Evolutionary conservation across 768 basidiomycete species (phyloP).

Genomic region (Mycena olivaceomarginata): DNA sequence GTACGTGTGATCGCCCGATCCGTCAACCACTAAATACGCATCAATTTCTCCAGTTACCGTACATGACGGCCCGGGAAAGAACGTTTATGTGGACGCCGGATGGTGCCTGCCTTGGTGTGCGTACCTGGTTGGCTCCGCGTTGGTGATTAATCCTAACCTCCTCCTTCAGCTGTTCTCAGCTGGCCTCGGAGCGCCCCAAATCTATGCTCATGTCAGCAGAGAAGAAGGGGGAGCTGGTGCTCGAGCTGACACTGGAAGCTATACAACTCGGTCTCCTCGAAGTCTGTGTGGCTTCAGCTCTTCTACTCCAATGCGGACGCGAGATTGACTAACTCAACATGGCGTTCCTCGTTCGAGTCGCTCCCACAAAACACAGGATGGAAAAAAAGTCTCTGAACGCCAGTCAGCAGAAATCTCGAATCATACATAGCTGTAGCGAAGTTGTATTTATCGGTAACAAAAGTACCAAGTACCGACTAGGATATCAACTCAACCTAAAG

Average conservation of each 20-base stretch:
- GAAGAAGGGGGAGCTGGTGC: conserved; percentile 54
- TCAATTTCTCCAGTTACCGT: conserved; percentile 51
- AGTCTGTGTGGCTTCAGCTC: too few relatives aligned
- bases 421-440: too few relatives aligned
- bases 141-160: not conserved
- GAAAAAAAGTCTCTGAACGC: too few relatives aligned
- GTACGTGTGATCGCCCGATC: conserved; percentile 47
- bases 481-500: too few relatives aligned
- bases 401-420: too few relatives aligned
- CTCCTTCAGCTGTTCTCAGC: conserved; percentile 55
- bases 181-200: conserved; percentile 40
- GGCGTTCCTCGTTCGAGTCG: too few relatives aligned
- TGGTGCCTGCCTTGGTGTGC: conserved; percentile 58
- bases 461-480: too few relatives aligned
- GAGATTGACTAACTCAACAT: too few relatives aligned
- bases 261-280: conserved; percentile 52
- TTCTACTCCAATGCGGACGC: too few relatives aligned
- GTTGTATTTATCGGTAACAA: too few relatives aligned
- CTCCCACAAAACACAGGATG: too few relatives aligned
- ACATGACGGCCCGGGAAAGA: conserved; percentile 59
- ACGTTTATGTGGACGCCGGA: conserved; percentile 59
- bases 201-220: conserved; percentile 55
- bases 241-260: conserved; percentile 64
- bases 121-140: conserved; percentile 26
- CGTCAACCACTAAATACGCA: not conserved